A percentile compares a stretch with the other conserved stretches of the same genome.
These are phyloP conservation scores for Sugiyamaella paludigena DNA, from an alignment of 1,139 yeast genomes.

Conservation along the genomic window DNA sequence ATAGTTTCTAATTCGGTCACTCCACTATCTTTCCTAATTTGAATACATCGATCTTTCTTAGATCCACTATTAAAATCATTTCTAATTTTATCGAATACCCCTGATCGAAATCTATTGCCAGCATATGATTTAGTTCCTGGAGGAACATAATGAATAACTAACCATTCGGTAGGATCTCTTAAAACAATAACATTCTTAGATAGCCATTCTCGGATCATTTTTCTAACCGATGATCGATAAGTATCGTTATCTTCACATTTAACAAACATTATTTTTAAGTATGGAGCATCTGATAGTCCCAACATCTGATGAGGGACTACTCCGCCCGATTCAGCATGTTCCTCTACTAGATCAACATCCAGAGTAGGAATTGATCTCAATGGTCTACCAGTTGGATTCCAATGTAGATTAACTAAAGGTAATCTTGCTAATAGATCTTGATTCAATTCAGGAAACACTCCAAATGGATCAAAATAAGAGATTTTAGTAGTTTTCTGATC, in stretches of 20 bases:
- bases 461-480: constrained; percentile 87
- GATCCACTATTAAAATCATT: constrained; percentile 55
- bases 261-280: constrained; percentile 67
- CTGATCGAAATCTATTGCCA: constrained; percentile 50
- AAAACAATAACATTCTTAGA: constrained; percentile 44
- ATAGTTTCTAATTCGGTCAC: constrained; percentile 35
- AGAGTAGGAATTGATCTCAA: constrained; percentile 66
- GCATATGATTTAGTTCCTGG: constrained; percentile 42
- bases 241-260: constrained; percentile 65
- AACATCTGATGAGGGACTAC: constrained; percentile 40
- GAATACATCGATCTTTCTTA: constrained; percentile 39
- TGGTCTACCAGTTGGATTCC: constrained; percentile 61
- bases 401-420: constrained; percentile 73
- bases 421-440: constrained; percentile 52
- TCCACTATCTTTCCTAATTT: constrained; percentile 35
- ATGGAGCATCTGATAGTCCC: constrained; percentile 49
- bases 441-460: constrained; percentile 55
- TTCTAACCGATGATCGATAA: constrained; percentile 76
- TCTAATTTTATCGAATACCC: constrained; percentile 62
- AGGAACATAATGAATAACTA: constrained; percentile 57
- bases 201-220: constrained; percentile 80
- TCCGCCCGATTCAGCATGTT: constrained; percentile 37
- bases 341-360: constrained; percentile 60
- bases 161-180: constrained; percentile 60
- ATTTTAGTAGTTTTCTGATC: constrained; percentile 40